Conservation (phyloP, 2,329 filamentous ascomycete species). For the Rasamsonia emersonii region DNA sequence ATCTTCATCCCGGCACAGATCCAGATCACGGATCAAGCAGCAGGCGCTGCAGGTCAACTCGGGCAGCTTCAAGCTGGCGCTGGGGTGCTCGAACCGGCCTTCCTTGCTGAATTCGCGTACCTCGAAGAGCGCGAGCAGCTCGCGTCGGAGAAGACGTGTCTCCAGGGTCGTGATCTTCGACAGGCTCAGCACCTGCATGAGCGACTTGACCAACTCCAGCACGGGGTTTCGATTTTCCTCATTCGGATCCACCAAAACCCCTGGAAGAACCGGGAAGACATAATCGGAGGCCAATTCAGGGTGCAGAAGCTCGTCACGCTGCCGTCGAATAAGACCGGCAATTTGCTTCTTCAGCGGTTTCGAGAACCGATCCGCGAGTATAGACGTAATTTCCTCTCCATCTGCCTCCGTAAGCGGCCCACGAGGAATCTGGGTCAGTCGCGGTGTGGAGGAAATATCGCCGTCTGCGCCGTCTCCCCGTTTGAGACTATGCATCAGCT, state of each 20-base stretch:
- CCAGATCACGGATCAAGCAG: slow-evolving; percentile 78
- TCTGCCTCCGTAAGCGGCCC: slow-evolving; percentile 51
- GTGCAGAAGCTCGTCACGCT: slow-evolving; percentile 82
- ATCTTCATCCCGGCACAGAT: slow-evolving; percentile 84
- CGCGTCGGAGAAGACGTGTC: slow-evolving; percentile 77
- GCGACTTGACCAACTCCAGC: slow-evolving; percentile 80
- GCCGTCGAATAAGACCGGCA: slow-evolving; percentile 67
- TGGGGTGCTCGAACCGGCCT: slow-evolving; percentile 81
- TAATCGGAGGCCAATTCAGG: slow-evolving; percentile 83
- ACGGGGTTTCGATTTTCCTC: slow-evolving; percentile 65
- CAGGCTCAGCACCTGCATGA: slow-evolving; percentile 86
- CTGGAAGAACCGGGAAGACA: slow-evolving; percentile 66
- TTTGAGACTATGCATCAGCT: slow-evolving; percentile 86
- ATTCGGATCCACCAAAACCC: slow-evolving; percentile 33
- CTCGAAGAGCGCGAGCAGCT: slow-evolving; percentile 82
- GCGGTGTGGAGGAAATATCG: slow-evolving; percentile 50
- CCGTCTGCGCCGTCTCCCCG: slow-evolving; percentile 48
- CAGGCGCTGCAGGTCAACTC: slow-evolving; percentile 85
- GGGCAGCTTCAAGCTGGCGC: slow-evolving; percentile 60
- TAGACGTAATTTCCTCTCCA: slow-evolving; percentile 51
- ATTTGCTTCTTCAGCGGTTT: slow-evolving; percentile 88
- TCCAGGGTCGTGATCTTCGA: slow-evolving; percentile 88
- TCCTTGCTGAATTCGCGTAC: slow-evolving; percentile 87
- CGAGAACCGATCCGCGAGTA: slow-evolving; percentile 75
- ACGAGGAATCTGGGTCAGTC: slow-evolving; percentile 54